Evolutionary conservation across 495 filamentous ascomycete genomes (phyloP), one percentile per base, ranked within the genome.

Genomic region (Parathielavia appendiculata): DNA sequence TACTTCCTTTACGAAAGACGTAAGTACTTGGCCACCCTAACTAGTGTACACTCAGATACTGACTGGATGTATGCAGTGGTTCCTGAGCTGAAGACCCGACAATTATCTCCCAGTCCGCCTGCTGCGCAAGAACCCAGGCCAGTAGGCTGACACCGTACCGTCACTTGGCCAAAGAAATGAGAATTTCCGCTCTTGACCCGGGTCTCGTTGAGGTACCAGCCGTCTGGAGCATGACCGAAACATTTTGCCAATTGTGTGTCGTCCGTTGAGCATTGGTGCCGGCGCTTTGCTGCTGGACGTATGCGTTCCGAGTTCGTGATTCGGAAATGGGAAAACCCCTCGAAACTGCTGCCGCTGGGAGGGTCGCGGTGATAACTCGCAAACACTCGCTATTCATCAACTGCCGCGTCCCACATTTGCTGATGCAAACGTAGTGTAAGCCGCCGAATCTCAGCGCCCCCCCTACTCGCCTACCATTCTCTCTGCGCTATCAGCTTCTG

Each of bases 1-100:
- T 78, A 72, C 55, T 70, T 60, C 40, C 58, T 79, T 11, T 79
- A 67, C 56, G 64, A 77, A 19, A 62, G 76, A 52, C 67, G 76
- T 66, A 57, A 68, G 72, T 69, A 51, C 5, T 38, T 23, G 12
- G 13, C 30, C n/a, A n/a, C 53, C 23, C 16, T 23, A n/a, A 20
- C n/a, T 16, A 12, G 26, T 12, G 17, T 30, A 36, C 34, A 16
- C n/a, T n/a, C n/a, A n/a, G n/a, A 5, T 57, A 38, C 45, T 62
- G 45, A 62, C 43, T 34, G 41, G 30, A 44, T 12, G 7, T 2
- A 23, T 45, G 30, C 16, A 32, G 16, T 43, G 41, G 30, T 11
- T 20, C n/a, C 23, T 39, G 11, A 55, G 22, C 36, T 48, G 17
- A 40, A 20, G 35, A 13, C 26, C 17, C 50, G 26, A 23, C 6